phyloP scores from a whole-genome alignment of 768 basidiomycete species.

The Suillus subaureus region DNA sequence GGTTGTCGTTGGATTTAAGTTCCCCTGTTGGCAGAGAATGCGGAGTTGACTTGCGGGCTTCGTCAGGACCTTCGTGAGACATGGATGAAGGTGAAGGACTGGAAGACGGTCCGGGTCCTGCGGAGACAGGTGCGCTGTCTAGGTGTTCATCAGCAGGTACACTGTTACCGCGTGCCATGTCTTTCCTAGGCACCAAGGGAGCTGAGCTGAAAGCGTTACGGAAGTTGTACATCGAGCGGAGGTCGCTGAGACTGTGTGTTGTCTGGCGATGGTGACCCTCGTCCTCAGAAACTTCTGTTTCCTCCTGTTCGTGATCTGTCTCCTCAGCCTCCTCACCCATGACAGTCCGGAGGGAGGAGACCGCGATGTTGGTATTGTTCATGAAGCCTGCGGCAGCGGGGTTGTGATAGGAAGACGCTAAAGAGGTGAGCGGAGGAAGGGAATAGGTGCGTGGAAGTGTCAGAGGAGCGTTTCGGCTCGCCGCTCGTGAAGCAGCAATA shows the following conservation, averaged over 20 bases:
- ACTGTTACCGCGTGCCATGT: conserved; percentile 2
- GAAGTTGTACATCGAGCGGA: conserved; percentile 37
- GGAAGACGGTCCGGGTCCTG: conserved; percentile 6
- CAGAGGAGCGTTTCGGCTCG: conserved; percentile 32
- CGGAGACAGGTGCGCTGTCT: conserved; percentile 2
- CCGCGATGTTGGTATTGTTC: conserved; percentile 39
- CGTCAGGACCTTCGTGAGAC: conserved; percentile 1
- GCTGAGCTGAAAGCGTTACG: conserved; percentile 5
- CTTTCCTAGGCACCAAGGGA: conserved; percentile 3
- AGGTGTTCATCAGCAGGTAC: neutral
- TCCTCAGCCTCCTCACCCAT: conserved; percentile 27
- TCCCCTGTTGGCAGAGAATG: neutral
- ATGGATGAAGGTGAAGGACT: conserved; percentile 5
- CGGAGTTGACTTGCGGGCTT: neutral
- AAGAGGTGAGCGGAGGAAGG: conserved; percentile 32
- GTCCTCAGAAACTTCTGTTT: conserved; percentile 33
- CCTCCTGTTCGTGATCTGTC: conserved; percentile 36
- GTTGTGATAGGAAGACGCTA: conserved; percentile 29
- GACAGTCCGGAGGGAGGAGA: conserved; percentile 36
- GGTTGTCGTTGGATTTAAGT: neutral
- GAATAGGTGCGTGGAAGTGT: conserved; percentile 37
- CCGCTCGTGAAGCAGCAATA: conserved; percentile 33
- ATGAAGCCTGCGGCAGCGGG: conserved; percentile 31
- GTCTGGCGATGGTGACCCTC: conserved; percentile 26
- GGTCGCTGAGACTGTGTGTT: conserved; percentile 15